Evolutionary conservation across 306 rosid species (phyloP).

Genomic region (Oemleria cerasiformis): DNA sequence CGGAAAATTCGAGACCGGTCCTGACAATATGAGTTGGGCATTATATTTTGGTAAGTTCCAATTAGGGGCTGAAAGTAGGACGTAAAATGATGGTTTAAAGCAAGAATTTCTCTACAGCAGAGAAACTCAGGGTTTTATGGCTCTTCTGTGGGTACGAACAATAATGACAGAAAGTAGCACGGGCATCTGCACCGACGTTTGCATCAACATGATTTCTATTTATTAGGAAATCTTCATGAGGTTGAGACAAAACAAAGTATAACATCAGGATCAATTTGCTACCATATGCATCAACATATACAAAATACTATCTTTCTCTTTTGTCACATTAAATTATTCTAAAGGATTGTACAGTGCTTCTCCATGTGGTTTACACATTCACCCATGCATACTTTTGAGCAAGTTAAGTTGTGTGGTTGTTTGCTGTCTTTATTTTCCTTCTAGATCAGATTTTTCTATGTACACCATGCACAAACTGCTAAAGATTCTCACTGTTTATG

Average conservation of each 20-base stretch:
- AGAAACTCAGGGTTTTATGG: neutral
- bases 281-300: neutral
- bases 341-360: neutral
- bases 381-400: no score
- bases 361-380: no score
- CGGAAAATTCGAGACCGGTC: no score
- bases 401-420: no score
- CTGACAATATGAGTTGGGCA: neutral
- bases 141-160: neutral
- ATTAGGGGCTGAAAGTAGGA: neutral
- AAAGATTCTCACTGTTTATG: neutral
- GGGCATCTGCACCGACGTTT: no score
- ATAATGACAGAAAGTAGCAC: neutral
- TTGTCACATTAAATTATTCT: neutral
- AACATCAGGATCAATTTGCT: neutral
- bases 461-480: neutral
- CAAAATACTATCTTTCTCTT: neutral
- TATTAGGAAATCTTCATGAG: neutral
- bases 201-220: no score
- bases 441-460: neutral
- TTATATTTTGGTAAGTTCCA: neutral
- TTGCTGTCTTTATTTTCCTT: no score
- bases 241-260: neutral
- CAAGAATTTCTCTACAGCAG: neutral
- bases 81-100: neutral